Conservation (phyloP, 1,284 basidiomycete genomes). For the Phlebopus sp. region DNA sequence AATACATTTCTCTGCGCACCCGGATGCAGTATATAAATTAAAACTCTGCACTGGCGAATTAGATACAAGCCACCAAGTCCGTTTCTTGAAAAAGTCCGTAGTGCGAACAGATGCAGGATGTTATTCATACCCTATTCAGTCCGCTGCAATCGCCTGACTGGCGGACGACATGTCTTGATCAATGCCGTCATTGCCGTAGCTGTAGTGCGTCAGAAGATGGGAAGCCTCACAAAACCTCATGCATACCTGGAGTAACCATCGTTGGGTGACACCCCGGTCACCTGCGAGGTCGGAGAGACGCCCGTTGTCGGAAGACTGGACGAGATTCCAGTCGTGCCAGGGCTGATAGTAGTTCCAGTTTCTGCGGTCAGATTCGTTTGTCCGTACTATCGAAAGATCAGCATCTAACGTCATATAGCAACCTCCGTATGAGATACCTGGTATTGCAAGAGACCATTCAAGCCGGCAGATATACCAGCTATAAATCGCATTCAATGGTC, state of each 20-base stretch:
- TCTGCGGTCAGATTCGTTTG: constrained; percentile 45
- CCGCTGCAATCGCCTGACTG: constrained; percentile 26
- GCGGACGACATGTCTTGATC: constrained; percentile 23
- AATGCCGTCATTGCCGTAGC: constrained; percentile 22
- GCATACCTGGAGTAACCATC: constrained; percentile 54
- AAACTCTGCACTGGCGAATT: neutral
- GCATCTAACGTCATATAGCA: neutral
- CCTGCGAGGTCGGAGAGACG: constrained; percentile 30
- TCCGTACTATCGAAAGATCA: constrained; percentile 44
- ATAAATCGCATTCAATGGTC: constrained; percentile 6
- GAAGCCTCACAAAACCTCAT: neutral
- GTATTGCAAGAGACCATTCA: constrained; percentile 56
- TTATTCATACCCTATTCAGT: constrained; percentile 8
- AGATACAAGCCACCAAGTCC: neutral
- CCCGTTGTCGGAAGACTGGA: constrained; percentile 33
- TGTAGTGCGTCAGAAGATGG: constrained; percentile 9
- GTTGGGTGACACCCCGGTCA: constrained; percentile 53
- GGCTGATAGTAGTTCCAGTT: constrained; percentile 40
- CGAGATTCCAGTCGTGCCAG: constrained; percentile 30
- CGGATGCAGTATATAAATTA: constrained; percentile 2
- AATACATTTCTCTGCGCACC: neutral
- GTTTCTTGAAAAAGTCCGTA: neutral
- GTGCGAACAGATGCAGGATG: neutral
- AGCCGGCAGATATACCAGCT: constrained; percentile 43
- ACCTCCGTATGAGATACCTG: constrained; percentile 40